These are phyloP conservation scores for Cyclostephanos tholiformis DNA, from an alignment of 108 stramenopile genomes.

Conservation along the genomic window DNA sequence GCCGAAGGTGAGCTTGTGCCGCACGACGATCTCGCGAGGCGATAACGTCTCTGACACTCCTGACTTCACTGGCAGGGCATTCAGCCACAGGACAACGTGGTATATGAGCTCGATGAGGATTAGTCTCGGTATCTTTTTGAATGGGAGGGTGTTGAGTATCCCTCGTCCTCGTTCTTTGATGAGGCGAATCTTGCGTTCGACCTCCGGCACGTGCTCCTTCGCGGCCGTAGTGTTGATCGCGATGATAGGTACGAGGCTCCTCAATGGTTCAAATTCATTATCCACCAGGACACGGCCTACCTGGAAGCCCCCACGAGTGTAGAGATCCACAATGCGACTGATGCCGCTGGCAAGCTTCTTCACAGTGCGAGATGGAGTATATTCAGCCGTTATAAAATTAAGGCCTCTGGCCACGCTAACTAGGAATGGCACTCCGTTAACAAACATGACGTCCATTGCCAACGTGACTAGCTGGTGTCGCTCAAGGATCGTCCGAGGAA, in stretches of 20 bases:
- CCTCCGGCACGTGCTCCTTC: constrained; percentile 29
- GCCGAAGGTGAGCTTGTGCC: constrained; percentile 12
- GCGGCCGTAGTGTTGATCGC: constrained; percentile 27
- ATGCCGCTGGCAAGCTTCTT: not conserved
- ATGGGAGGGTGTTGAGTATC: constrained; percentile 16
- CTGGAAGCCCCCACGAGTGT: constrained; percentile 21
- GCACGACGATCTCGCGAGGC: constrained; percentile 22
- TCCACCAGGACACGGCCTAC: constrained; percentile 14
- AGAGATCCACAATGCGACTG: not conserved
- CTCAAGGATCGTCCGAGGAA: constrained; percentile 20
- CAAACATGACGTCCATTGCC: constrained; percentile 39
- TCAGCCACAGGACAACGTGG: constrained; percentile 24
- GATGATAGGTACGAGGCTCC: not conserved
- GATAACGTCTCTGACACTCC: constrained; percentile 16
- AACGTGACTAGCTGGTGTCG: constrained; percentile 30
- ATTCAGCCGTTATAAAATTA: constrained; percentile 31
- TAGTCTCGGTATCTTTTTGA: not conserved
- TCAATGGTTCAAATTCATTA: constrained; percentile 21
- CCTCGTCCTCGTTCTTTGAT: constrained; percentile 10
- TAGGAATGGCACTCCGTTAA: constrained; percentile 48
- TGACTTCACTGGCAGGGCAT: constrained; percentile 25
- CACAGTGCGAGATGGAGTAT: constrained; percentile 20
- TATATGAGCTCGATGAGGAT: constrained; percentile 24
- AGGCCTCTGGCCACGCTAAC: constrained; percentile 35
- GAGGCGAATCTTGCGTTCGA: constrained; percentile 20